Evolutionary conservation across 1,284 basidiomycete species (phyloP), one percentile per base, ranked within the genome.

Genomic region (Cutaneotrichosporon arboriforme): DNA sequence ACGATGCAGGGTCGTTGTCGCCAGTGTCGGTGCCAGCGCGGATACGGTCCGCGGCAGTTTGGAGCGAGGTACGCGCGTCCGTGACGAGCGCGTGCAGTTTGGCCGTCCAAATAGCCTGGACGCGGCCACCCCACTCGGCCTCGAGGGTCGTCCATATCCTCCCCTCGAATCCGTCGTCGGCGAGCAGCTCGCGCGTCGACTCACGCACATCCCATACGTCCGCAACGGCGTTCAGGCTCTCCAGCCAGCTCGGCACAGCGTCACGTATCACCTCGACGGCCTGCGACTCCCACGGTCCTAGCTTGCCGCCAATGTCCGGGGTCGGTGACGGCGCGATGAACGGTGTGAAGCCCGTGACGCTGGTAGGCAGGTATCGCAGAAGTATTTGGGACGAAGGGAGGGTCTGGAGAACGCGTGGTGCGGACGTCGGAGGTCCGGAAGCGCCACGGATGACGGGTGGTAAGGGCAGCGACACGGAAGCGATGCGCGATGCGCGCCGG

Each of bases 251-350:
- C 1, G 68, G 68, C 4, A 67, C 54, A 4, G 67, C 52, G 8
- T 68, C 61, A 20, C 56, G 44, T 21, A 74, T 50, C 17, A 68
- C 40, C 1, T 55, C 53, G 13, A 69, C 49, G 2, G 67, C 63
- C 0, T 55, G 43, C 1, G 43, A 46, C 26, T 72, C 65, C 74
- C 74, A 77, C n/a, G 53, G 26, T 0, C 54, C 47, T 18, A 76
- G 60, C 22, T 59, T 61, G 14, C 63, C 57, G 4, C 43, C 36
- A 8, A 74, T 47, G 0, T 82, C 80, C 0, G 81, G 81, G 0
- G 83, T 79, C 14, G 83, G 80, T 9, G 84, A 80, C 54, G 86
- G 86, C 0, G 85, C 34, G 38, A 68, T 70, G 61, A 72, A 74
- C 0, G 76, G 74, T 18, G 74, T 73, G 59, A 74, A 76, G 9